A percentile compares a stretch with the other conserved stretches of the same genome.
Evolutionary conservation across 2,329 filamentous ascomycete genomes (phyloP).

Genomic region (Xylariales sp.): DNA sequence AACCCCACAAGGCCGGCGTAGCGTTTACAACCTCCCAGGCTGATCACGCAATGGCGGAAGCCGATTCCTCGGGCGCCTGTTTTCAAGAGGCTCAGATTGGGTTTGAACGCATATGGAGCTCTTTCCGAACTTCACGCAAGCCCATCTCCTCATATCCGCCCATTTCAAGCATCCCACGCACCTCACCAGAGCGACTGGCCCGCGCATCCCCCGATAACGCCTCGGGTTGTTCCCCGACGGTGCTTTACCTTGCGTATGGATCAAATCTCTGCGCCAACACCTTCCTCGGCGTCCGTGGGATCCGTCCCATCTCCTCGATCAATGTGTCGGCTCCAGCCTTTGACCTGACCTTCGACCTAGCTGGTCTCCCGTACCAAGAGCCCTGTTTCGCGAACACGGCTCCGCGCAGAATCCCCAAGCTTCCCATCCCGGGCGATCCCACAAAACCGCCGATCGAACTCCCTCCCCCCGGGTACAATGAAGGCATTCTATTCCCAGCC

Average conservation of each 20-base stretch:
- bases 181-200: conserved; percentile 33
- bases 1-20: too few relatives aligned
- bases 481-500: conserved; percentile 7
- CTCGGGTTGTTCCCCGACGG: conserved; percentile 34
- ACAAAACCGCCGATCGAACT: conserved; percentile 24
- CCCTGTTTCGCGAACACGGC: conserved; percentile 88
- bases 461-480: conserved; percentile 17
- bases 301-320: conserved; percentile 73
- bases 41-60: too few relatives aligned
- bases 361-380: conserved; percentile 80
- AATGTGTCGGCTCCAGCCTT: conserved; percentile 79
- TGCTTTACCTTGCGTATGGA: conserved; percentile 84
- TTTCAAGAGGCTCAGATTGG: too few relatives aligned
- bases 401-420: conserved; percentile 48
- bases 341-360: conserved; percentile 76
- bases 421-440: conserved; percentile 24
- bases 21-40: too few relatives aligned
- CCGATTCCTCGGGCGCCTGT: too few relatives aligned
- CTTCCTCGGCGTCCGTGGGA: conserved; percentile 72
- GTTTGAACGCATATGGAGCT: too few relatives aligned
- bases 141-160: conserved; percentile 22
- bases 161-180: conserved; percentile 30
- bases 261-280: conserved; percentile 81
- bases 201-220: conserved; percentile 21
- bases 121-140: too few relatives aligned